Base-by-base conservation (phyloP, 768 basidiomycete genomes). In the Asterophora lycoperdoides region DNA sequence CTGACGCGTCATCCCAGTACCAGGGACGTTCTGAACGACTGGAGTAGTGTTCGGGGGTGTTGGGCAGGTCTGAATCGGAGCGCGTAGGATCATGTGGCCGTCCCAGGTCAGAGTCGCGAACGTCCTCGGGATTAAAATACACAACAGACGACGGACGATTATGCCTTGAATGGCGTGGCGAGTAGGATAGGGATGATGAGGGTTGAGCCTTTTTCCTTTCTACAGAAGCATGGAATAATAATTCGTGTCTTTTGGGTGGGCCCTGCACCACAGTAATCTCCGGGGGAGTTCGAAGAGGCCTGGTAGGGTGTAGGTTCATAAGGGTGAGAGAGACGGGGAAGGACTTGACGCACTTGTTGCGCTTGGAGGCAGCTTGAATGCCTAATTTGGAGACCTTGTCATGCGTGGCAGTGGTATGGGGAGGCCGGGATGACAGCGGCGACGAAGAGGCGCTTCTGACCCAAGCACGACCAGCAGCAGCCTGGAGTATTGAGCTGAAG, bases 401-500 rank as follows among this genome's bases (percentile, higher is more conserved):
- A 43, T 30, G 41, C 32, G 15, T n/a, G 17, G 29, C 13, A 30
- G 41, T n/a, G 17, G 29, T 11, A 30, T 28, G 26, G 28, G 41
- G 28, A 20, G 42, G n/a, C 28, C 30, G 42, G 14, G 49, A 44
- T 23, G 23, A n/a, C 39, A 40, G 19, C 14, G 39, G 20, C 4
- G 39, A 11, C 14, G 40, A 41, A n/a, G 63, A 55, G 17, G 55
- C 52, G 20, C 52, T 62, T 46, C 68, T 66, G 20, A 62, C 55
- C 70, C 76, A 82, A 40, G 78, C 79, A 42, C 72, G 73, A 54
- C 68, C 68, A 15, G 79, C 79, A 48, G 77, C 78, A 33, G 66
- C 66, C 47, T 75, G 75, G 4, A 79, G 67, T 39, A 73, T 64
- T 41, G 68, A 64, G 23, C 64, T 61, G 54, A 79, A 74, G 32